Evolutionary conservation across 1,139 yeast species (phyloP), one percentile per base, ranked within the genome.

Genomic region (Meyerozyma sp.): DNA sequence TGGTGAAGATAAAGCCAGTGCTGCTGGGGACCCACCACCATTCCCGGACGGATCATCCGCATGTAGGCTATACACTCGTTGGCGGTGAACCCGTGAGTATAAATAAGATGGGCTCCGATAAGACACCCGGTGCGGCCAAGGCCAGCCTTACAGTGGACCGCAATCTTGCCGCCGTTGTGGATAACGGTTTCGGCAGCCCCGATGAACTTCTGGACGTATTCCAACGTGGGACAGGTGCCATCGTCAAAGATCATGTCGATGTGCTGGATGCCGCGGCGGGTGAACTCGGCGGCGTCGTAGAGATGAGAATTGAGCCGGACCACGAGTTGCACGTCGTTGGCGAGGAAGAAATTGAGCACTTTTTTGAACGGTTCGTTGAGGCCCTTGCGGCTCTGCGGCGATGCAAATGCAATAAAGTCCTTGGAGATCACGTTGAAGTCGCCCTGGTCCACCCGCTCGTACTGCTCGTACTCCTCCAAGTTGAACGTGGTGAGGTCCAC

Each of bases 11-110:
- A 94, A 44, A 93, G 73, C 98, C 98, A 93, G 66, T 93, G 98
- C 61, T 93, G 98, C 63, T 93, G 98, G 2, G 98, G 98, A 0
- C 98, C 98, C 32, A 93, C 98, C 13, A 93, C 98, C 98, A 93
- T 93, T 28, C 98, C 98, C 0, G 98, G 98, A 53, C 98, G 79
- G 51, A 93, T 75, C 79, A 93, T 87, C 62, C 98, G 78, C 94
- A 93, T 87, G 59, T 90, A 93, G 1, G 93, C 96, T 56, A 93
- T 93, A 63, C 96, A 94, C 64, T 93, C 98, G 58, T 81, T 87
- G 6, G 98, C 98, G 5, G 98, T 93, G 61, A 93, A 93, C 0
- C 97, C 97, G 62, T 93, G 94, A 3, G 96, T 89, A 61, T 93
- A 93, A 42, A 93, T 93, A 50, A 93, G 73, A 65, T 93, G 96